Percentiles rank a stretch among this genome's conserved stretches.
These are phyloP conservation scores for Cercospora brassicicola DNA, from an alignment of 2,329 filamentous ascomycete species.

Conservation along the genomic window DNA sequence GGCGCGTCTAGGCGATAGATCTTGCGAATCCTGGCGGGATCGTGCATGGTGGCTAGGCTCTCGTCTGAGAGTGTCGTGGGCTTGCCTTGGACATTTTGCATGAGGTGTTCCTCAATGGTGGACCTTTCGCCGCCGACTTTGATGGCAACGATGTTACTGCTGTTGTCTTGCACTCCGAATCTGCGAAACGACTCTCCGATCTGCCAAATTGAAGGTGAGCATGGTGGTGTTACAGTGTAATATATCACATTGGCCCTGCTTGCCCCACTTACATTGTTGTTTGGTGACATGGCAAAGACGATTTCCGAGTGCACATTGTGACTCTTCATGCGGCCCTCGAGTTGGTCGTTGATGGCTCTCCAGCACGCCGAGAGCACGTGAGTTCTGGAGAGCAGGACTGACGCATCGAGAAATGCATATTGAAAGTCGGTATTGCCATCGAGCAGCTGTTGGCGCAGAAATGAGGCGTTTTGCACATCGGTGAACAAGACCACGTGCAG, in stretches of 20 bases:
- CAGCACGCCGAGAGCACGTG: constrained; percentile 76
- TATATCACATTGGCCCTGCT: too few relatives aligned
- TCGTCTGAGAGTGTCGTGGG: constrained; percentile 62
- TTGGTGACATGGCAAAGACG: constrained; percentile 75
- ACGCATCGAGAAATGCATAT: constrained; percentile 90
- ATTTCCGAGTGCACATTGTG: constrained; percentile 88
- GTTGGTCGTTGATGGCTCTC: constrained; percentile 68
- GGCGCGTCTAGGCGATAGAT: constrained; percentile 76
- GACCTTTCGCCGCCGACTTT: constrained; percentile 63
- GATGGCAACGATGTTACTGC: constrained; percentile 71
- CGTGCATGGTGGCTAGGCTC: constrained; percentile 59
- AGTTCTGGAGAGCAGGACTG: constrained; percentile 67
- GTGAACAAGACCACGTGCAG: constrained; percentile 75
- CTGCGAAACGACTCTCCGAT: constrained; percentile 89
- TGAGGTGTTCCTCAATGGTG: constrained; percentile 60
- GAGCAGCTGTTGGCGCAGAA: constrained; percentile 80
- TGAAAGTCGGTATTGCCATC: constrained; percentile 81
- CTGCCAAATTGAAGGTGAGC: constrained; percentile 47
- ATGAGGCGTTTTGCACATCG: constrained; percentile 72
- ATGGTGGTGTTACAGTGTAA: too few relatives aligned
- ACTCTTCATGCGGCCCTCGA: constrained; percentile 66
- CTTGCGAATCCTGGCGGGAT: constrained; percentile 72
- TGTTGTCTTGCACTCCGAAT: constrained; percentile 75
- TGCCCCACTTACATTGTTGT: constrained; percentile 67
- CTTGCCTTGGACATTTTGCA: constrained; percentile 61